These are phyloP conservation scores for Inga laurina DNA, from an alignment of 306 rosid species.

Conservation along the genomic window DNA sequence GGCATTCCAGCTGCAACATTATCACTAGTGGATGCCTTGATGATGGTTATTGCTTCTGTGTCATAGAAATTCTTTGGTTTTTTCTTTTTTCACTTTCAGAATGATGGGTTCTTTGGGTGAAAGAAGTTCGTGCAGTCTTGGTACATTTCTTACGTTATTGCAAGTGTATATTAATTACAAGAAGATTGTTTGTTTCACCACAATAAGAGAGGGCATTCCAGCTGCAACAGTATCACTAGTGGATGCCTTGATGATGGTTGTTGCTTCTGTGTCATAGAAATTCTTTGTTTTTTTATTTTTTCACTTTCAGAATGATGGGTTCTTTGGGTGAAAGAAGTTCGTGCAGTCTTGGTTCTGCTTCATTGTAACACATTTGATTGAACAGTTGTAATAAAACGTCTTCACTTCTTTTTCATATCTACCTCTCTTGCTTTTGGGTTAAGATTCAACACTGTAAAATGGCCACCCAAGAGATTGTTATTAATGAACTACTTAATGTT, in stretches of 20 bases:
- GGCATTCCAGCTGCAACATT: background rate
- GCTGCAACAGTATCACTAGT: background rate
- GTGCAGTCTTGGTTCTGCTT: background rate
- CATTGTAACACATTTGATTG: background rate
- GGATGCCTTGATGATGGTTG: background rate
- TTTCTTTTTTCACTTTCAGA: slow-evolving; percentile 16
- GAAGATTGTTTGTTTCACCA: background rate
- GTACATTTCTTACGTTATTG: background rate
- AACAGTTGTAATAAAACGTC: background rate
- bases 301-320: slow-evolving; percentile 17
- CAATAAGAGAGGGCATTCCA: slow-evolving; percentile 6
- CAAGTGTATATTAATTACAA: background rate
- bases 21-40: background rate
- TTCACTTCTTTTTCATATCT: background rate
- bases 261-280: background rate
- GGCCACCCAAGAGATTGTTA: background rate
- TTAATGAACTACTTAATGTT: background rate
- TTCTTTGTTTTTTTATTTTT: background rate
- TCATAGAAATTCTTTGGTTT: background rate
- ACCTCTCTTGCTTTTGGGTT: background rate
- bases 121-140: slow-evolving; percentile 13
- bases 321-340: slow-evolving; percentile 20
- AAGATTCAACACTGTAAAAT: background rate
- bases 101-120: background rate
- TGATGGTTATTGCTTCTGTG: background rate